Evolutionary conservation across 2,329 filamentous ascomycete species (phyloP), one percentile per base, ranked within the genome.

Genomic region (Gyromitra esculenta): DNA sequence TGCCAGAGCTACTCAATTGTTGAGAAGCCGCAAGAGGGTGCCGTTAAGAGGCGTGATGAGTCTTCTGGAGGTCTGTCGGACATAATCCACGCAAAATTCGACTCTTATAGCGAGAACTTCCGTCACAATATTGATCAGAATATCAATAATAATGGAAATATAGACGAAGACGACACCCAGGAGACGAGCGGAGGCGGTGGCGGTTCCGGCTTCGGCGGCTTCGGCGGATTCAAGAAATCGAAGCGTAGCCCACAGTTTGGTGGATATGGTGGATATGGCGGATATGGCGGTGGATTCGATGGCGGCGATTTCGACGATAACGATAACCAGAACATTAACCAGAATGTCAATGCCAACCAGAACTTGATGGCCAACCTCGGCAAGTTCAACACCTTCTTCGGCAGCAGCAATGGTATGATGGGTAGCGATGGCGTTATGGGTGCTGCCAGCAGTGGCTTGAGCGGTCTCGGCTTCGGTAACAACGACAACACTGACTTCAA

Each of bases 291-390:
- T 18, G 31, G 67, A 7, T 15, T 5, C n/a, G 48, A 2, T 15
- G 70, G 43, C 3, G 69, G 63, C 6, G 52, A n/a, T 48, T 68
- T 71, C 45, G 52, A 60, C 18, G 52, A 78, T 37, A 72, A 73
- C 15, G 45, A 77, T 31, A 78, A 78, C 59, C 76, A 78, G 74
- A 78, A 77, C 50, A 76, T 77, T 56, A 77, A 77, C 60, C 76
- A 77, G 50, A 69, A 76, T 18, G 63, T 76, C 41, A 72, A 77
- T 13, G 74, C 76, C 39, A 77, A 77, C 52, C 76, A 78, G 68
- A 74, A 74, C 52, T 41, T 78, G 21, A 73, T 77, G 68, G 73
- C 76, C 18, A 73, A 68, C 43, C 73, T 78, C 59, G 67, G 59
- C 6, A 65, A 48, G 50, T 75, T 76, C 60, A 63, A 77, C 37